These are phyloP conservation scores for Gossypium gossypioides DNA, from an alignment of 441 rosid species.

Conservation along the genomic window DNA sequence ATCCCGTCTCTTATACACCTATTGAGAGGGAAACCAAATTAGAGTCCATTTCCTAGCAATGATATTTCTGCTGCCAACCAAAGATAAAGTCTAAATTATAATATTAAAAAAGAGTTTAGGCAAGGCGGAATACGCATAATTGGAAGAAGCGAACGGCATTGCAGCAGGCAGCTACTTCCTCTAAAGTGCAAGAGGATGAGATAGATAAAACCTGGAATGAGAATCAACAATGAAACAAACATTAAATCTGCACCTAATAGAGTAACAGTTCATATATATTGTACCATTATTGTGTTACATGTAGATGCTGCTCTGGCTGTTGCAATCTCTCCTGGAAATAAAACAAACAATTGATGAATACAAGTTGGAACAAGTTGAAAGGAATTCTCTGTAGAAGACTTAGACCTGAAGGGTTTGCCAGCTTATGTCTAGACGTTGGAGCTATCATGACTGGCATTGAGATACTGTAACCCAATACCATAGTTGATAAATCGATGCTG, in stretches of 20 bases:
- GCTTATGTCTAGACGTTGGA: conserved; percentile 57
- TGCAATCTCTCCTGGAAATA: conserved; percentile 56
- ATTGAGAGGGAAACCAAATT: not conserved
- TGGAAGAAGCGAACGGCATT: conserved; percentile 65
- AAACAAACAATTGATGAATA: not conserved
- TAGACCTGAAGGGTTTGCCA: conserved; percentile 67
- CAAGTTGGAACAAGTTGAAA: not conserved
- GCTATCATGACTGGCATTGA: conserved; percentile 73
- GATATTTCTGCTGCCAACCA: not conserved
- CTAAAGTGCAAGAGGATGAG: conserved; percentile 47
- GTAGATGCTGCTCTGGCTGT: conserved; percentile 77
- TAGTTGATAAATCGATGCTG: conserved; percentile 41
- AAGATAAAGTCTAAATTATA: not conserved
- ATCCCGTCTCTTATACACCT: conserved; percentile 60
- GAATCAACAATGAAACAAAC: not conserved
- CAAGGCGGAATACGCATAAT: conserved; percentile 33
- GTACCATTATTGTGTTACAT: conserved; percentile 67
- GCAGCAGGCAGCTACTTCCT: conserved; percentile 79
- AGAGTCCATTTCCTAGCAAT: not conserved
- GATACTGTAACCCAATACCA: conserved; percentile 42
- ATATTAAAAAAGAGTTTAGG: not conserved
- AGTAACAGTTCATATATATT: not conserved
- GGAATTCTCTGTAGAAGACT: not conserved
- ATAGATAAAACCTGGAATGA: conserved; percentile 44
- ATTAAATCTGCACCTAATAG: not conserved